A percentile compares a stretch with the other conserved stretches of the same genome.
These are phyloP conservation scores for Catunica adiposa DNA, from an alignment of 2,329 filamentous ascomycete species.

Conservation along the genomic window DNA sequence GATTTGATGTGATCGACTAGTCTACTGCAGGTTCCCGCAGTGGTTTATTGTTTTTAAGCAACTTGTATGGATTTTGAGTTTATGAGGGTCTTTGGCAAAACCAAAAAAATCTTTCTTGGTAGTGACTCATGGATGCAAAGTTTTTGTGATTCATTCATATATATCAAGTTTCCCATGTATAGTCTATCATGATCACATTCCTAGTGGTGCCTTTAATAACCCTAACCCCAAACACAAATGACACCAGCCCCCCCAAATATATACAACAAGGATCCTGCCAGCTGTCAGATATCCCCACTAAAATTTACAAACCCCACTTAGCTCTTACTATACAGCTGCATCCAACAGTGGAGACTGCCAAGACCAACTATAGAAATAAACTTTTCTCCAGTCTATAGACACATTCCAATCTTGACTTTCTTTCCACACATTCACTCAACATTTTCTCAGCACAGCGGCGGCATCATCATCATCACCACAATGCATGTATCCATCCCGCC, in stretches of 20 bases:
- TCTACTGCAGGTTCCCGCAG: not conserved
- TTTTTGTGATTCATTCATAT: too few relatives aligned
- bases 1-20: not conserved
- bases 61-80: too few relatives aligned
- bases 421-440: not conserved
- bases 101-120: too few relatives aligned
- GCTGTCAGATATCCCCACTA: not conserved
- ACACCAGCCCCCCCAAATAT: not conserved
- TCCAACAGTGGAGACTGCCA: not conserved
- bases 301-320: not conserved
- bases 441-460: not conserved
- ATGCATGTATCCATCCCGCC: not conserved
- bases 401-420: not conserved
- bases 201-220: not conserved
- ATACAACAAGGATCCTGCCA: not conserved
- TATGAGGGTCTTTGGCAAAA: too few relatives aligned
- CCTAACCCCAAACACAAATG: not conserved
- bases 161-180: too few relatives aligned
- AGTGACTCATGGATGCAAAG: too few relatives aligned
- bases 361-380: not conserved
- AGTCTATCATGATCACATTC: too few relatives aligned
- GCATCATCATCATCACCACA: not conserved
- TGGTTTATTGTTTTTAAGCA: not conserved
- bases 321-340: not conserved
- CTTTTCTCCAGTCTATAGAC: not conserved